phyloP scores from a whole-genome alignment of 2,329 filamentous ascomycete genomes.

The Onygenales sp. region DNA sequence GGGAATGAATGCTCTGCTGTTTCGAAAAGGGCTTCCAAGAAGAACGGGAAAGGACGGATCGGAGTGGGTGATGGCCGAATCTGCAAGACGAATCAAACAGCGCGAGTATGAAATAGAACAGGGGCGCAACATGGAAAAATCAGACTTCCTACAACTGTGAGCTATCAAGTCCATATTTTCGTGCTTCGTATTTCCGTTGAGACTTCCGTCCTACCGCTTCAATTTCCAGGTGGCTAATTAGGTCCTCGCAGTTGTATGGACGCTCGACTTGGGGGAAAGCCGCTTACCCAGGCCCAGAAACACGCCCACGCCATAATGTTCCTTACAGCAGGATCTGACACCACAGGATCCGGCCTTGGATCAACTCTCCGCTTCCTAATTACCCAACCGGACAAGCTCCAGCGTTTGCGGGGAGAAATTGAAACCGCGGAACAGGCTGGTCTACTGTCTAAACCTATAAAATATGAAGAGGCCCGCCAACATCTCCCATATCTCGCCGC shows the following conservation, averaged over 20 bases:
- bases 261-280: conserved; percentile 19
- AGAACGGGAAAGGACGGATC: conserved; percentile 22
- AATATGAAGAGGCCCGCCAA: conserved; percentile 18
- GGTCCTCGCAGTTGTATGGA: conserved; percentile 19
- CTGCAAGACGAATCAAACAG: conserved; percentile 21
- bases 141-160: conserved; percentile 27
- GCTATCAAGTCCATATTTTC: conserved; percentile 1
- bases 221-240: not conserved
- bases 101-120: conserved; percentile 14
- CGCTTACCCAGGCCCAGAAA: conserved; percentile 22
- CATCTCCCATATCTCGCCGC: conserved; percentile 23
- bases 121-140: conserved; percentile 9
- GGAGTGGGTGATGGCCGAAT: conserved; percentile 30
- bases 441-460: conserved; percentile 8
- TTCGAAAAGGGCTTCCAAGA: conserved; percentile 23
- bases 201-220: not conserved
- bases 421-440: conserved; percentile 8
- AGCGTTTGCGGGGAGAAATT: conserved; percentile 14
- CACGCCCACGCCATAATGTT: conserved; percentile 28
- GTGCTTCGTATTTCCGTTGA: not conserved
- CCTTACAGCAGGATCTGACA: conserved; percentile 28
- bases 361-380: conserved; percentile 21
- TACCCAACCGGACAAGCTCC: conserved; percentile 8
- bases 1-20: conserved; percentile 8
- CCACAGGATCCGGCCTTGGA: conserved; percentile 25